Conservation (phyloP, 1,139 yeast species). For the Protomyces gravidus region DNA sequence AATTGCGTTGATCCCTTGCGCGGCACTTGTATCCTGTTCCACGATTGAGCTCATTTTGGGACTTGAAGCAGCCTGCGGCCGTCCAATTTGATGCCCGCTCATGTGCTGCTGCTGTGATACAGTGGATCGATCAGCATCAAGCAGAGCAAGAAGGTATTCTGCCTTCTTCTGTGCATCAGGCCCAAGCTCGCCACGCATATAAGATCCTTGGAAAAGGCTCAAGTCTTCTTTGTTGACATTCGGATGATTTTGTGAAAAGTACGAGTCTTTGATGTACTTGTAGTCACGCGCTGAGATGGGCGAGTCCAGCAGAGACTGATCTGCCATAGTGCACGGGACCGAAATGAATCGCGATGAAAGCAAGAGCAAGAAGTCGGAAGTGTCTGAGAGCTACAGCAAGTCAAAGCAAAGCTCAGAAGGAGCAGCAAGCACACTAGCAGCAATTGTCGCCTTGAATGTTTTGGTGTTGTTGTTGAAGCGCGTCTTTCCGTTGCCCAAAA, state of each 20-base stretch:
- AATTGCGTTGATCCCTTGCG: background rate
- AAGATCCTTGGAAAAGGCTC: background rate
- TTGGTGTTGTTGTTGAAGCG: too few species aligned
- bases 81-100: background rate
- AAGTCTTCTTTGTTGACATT: slow-evolving; percentile 2
- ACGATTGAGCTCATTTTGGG: slow-evolving; percentile 1
- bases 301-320: slow-evolving; percentile 14
- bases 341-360: too few species aligned
- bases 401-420: too few species aligned
- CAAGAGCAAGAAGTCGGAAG: too few species aligned
- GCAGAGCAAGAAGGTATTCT: background rate
- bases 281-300: slow-evolving; percentile 7
- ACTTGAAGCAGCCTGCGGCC: slow-evolving; percentile 19
- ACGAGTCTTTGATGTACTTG: slow-evolving; percentile 16
- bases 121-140: background rate
- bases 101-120: background rate
- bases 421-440: too few species aligned
- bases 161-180: background rate
- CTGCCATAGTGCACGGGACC: background rate
- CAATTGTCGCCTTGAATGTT: too few species aligned
- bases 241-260: slow-evolving; percentile 19
- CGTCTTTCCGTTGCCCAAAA: too few species aligned
- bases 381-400: too few species aligned
- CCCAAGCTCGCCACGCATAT: background rate
- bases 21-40: background rate